These are phyloP conservation scores for Penicillium sp. DNA, from an alignment of 2,329 filamentous ascomycete species.

Conservation along the genomic window DNA sequence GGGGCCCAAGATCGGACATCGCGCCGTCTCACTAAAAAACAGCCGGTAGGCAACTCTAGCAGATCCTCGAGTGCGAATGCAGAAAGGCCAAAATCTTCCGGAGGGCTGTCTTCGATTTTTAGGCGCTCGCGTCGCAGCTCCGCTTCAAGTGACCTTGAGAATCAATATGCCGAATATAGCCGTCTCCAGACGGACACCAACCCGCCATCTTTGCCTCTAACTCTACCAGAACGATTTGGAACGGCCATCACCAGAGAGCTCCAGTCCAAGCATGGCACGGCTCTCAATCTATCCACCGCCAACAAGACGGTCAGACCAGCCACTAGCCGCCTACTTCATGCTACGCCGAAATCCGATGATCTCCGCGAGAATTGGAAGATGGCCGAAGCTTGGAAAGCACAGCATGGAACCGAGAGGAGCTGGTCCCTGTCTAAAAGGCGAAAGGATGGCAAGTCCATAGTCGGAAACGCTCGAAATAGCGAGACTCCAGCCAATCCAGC, in stretches of 20 bases:
- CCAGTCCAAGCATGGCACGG: conserved; percentile 22
- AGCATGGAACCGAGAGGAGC: conserved; percentile 2
- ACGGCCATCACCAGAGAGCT: conserved; percentile 34
- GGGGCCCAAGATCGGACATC: conserved; percentile 24
- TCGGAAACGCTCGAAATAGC: conserved; percentile 1
- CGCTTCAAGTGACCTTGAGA: conserved; percentile 18
- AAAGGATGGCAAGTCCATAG: neutral
- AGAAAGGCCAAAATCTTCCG: conserved; percentile 28
- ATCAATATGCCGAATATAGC: conserved; percentile 1
- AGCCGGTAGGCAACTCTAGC: conserved; percentile 31
- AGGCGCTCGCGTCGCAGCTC: conserved; percentile 30
- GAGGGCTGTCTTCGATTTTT: conserved; percentile 30
- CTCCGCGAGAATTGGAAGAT: conserved; percentile 22
- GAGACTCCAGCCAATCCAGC: neutral
- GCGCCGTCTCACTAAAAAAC: conserved; percentile 39
- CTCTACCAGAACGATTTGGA: conserved; percentile 33
- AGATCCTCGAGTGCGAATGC: conserved; percentile 33
- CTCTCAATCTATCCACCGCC: conserved; percentile 16
- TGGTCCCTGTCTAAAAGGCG: neutral
- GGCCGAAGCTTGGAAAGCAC: conserved; percentile 21
- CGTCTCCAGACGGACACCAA: conserved; percentile 9
- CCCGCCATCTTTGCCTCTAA: conserved; percentile 24
- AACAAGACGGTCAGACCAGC: conserved; percentile 5
- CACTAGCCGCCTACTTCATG: conserved; percentile 15
- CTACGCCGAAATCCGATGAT: conserved; percentile 21